Percentiles rank a stretch among this genome's conserved stretches.
Evolutionary conservation across 2,329 filamentous ascomycete genomes (phyloP).

Genomic region (Fusarium goolgardi): DNA sequence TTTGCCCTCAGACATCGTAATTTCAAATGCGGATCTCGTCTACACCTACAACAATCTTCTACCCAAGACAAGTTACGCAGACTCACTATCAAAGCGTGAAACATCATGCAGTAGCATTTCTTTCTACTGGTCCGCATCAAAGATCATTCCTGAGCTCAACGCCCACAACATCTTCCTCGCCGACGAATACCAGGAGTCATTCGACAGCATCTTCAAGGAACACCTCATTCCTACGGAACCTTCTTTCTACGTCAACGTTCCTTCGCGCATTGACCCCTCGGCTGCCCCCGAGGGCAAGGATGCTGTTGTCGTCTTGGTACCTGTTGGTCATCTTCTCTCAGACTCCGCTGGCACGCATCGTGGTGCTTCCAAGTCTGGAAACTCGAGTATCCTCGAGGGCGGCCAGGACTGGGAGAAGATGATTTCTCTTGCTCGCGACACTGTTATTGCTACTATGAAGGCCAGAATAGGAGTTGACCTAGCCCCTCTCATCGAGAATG

Average conservation of each 20-base stretch:
- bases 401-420: slow-evolving; percentile 65
- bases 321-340: slow-evolving; percentile 71
- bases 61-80: slow-evolving; percentile 58
- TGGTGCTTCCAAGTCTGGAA: slow-evolving; percentile 22
- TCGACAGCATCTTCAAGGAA: slow-evolving; percentile 79
- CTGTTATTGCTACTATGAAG: slow-evolving; percentile 70
- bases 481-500: slow-evolving; percentile 63
- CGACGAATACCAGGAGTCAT: slow-evolving; percentile 77
- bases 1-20: slow-evolving; percentile 72
- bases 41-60: slow-evolving; percentile 80
- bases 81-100: slow-evolving; percentile 59
- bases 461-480: slow-evolving; percentile 69
- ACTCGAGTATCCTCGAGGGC: neutral
- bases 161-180: slow-evolving; percentile 84
- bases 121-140: slow-evolving; percentile 78
- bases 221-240: slow-evolving; percentile 75
- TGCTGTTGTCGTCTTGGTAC: slow-evolving; percentile 75
- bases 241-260: slow-evolving; percentile 82
- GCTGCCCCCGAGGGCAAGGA: slow-evolving; percentile 75
- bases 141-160: slow-evolving; percentile 69
- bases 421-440: slow-evolving; percentile 67
- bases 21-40: slow-evolving; percentile 79
- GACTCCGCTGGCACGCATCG: slow-evolving; percentile 33
- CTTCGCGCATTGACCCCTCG: slow-evolving; percentile 73
- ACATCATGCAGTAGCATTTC: slow-evolving; percentile 79